phyloP scores from a whole-genome alignment of 805 yeast genomes.

The Kuraishia piskuri region DNA sequence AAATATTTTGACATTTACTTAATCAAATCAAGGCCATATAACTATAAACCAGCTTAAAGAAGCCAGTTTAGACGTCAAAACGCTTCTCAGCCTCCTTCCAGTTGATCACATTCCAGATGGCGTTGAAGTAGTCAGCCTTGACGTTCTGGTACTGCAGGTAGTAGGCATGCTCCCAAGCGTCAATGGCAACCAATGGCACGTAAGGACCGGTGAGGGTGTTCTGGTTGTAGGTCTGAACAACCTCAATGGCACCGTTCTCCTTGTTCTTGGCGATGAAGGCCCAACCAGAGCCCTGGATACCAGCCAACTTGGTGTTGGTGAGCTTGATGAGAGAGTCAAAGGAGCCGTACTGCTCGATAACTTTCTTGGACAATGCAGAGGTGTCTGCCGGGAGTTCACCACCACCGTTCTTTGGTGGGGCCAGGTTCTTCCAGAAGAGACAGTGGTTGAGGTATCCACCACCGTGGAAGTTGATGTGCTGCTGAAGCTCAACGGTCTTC shows the following conservation, averaged over 20 bases:
- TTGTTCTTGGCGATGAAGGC: slow-evolving; percentile 81
- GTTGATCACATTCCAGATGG: slow-evolving; percentile 90
- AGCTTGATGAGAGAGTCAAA: slow-evolving; percentile 56
- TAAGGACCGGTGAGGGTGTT: slow-evolving; percentile 70
- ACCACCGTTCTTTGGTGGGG: slow-evolving; percentile 70
- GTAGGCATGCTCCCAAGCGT: slow-evolving; percentile 97
- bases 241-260: slow-evolving; percentile 66
- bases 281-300: slow-evolving; percentile 95
- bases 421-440: slow-evolving; percentile 81
- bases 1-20: too few relatives aligned
- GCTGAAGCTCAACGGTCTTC: slow-evolving; percentile 57
- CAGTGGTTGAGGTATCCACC: slow-evolving; percentile 88
- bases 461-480: slow-evolving; percentile 80
- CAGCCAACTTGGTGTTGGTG: slow-evolving; percentile 69
- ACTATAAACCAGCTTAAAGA: background rate
- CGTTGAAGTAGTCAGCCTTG: slow-evolving; percentile 86
- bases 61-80: slow-evolving; percentile 28
- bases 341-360: slow-evolving; percentile 59
- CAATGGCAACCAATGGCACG: slow-evolving; percentile 79
- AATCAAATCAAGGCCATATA: background rate
- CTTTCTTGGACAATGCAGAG: slow-evolving; percentile 50
- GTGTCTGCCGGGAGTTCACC: slow-evolving; percentile 55
- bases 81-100: slow-evolving; percentile 87
- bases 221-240: slow-evolving; percentile 78
- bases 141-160: slow-evolving; percentile 89